Evolutionary conservation across 768 basidiomycete species (phyloP), one percentile per base, ranked within the genome.

Genomic region (Tulasnella sp.): DNA sequence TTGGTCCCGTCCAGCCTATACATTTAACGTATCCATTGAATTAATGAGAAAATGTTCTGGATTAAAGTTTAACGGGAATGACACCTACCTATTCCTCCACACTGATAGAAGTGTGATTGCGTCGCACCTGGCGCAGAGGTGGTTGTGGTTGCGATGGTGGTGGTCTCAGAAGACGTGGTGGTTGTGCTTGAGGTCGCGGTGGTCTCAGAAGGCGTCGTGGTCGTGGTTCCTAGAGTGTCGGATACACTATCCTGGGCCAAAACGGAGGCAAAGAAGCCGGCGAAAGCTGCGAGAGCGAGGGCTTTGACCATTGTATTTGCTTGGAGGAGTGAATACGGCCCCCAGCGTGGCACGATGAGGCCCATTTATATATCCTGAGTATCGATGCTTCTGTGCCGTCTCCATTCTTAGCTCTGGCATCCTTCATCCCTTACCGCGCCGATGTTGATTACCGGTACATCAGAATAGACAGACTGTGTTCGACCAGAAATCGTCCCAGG

Each of bases 231-330:
- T 1, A n/a, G n/a, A n/a, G n/a, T 1, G 52, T 74, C 14, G 15
- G 49, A 71, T 52, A 78, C 77, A 52, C 75, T 75, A 5, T 58
- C 77, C 29, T 78, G 77, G 9, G 40, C 77, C 25, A 68, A 36
- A 15, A 69, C 74, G 39, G 54, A 19, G 73, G 36, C 34, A 25
- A 67, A 49, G 15, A 29, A 67, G 34, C 42, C 31, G 14, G 64
- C 54, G 64, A 58, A 14, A 29, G 73, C n/a, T 17, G 39, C 73
- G 54, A 74, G 49, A 34, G 17, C 49, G 40, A 45, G 22, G 25
- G 71, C 15, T 29, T 40, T 42, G 6, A 72, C 19, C 71, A 72
- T 72, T 72, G 58, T 25, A 11, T 45, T 40, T 72, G 25, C 29
- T 22, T 64, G 38, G 58, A 64, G 25, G 58, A 64, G 3, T 64